These are phyloP conservation scores for Wickerhamiella dianesei DNA, from an alignment of 805 yeast genomes.

Conservation along the genomic window DNA sequence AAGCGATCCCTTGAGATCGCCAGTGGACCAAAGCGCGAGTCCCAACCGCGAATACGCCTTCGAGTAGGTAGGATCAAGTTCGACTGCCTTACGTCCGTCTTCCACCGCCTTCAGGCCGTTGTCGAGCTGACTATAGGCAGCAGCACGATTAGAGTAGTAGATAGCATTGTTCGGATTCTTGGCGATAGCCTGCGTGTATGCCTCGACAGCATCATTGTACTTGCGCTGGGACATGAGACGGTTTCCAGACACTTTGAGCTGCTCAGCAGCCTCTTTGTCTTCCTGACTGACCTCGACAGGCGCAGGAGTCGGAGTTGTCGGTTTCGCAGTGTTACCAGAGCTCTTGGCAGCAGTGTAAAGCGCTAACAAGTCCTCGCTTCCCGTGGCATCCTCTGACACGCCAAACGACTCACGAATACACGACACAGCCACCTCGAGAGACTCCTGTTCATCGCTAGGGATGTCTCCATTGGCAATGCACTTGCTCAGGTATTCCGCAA, in stretches of 20 bases:
- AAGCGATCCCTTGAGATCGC: conserved; percentile 80
- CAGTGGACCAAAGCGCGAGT: conserved; percentile 83
- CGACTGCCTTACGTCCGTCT: conserved; percentile 76
- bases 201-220: conserved; percentile 54
- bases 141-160: conserved; percentile 88
- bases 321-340: neutral
- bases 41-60: conserved; percentile 95
- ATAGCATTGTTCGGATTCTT: conserved; percentile 63
- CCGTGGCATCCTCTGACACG: conserved; percentile 33
- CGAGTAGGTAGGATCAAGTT: conserved; percentile 63
- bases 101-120: conserved; percentile 63
- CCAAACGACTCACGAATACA: conserved; percentile 80
- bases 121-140: conserved; percentile 73
- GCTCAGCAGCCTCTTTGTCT: conserved; percentile 67
- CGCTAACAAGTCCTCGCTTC: conserved; percentile 12
- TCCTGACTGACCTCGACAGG: conserved; percentile 22
- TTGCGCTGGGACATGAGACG: conserved; percentile 69
- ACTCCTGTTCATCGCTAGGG: conserved; percentile 68
- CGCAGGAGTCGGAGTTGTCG: conserved; percentile 20
- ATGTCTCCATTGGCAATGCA: conserved; percentile 50
- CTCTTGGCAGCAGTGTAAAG: conserved; percentile 10
- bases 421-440: conserved; percentile 86
- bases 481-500: conserved; percentile 54
- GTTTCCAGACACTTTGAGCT: conserved; percentile 76
- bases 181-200: conserved; percentile 70